phyloP scores from a whole-genome alignment of 176 grass and related monocot species.

The Oryza glaberrima region DNA sequence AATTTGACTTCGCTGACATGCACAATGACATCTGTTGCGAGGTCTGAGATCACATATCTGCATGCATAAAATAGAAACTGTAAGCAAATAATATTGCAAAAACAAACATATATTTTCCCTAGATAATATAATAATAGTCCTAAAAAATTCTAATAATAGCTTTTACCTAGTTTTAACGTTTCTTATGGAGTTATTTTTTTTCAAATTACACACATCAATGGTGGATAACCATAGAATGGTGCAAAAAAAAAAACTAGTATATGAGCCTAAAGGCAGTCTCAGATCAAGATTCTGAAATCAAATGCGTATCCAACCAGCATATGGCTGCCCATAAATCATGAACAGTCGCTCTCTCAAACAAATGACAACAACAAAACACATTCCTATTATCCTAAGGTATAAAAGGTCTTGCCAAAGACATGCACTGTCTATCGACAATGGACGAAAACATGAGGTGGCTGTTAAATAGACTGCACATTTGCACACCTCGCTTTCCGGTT shows the following conservation, averaged over 20 bases:
- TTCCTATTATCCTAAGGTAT: slow-evolving; percentile 32
- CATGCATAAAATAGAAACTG: slow-evolving; percentile 21
- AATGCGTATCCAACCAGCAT: not conserved
- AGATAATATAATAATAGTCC: not conserved
- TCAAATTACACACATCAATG: not conserved
- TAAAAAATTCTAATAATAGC: not conserved
- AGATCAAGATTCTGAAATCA: not conserved
- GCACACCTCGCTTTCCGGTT: slow-evolving; percentile 39
- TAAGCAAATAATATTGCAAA: slow-evolving; percentile 23
- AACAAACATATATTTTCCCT: not conserved
- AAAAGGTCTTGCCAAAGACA: slow-evolving; percentile 35
- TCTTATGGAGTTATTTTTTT: not conserved
- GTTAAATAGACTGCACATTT: slow-evolving; percentile 35
- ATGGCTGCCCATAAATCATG: not conserved
- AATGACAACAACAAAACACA: slow-evolving; percentile 33
- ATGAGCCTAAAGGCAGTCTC: not conserved
- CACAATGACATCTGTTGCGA: slow-evolving; percentile 83
- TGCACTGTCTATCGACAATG: slow-evolving; percentile 40
- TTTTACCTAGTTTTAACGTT: not conserved
- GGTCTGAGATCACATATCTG: slow-evolving; percentile 91
- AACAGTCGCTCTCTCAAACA: slow-evolving; percentile 34
- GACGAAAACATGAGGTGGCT: slow-evolving; percentile 45
- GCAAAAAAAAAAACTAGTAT: slow-evolving; percentile 29
- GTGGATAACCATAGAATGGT: slow-evolving; percentile 2
- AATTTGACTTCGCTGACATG: slow-evolving; percentile 73